Conservation (phyloP, 140 eudicot genomes). For the Erigeron philadelphicus region DNA sequence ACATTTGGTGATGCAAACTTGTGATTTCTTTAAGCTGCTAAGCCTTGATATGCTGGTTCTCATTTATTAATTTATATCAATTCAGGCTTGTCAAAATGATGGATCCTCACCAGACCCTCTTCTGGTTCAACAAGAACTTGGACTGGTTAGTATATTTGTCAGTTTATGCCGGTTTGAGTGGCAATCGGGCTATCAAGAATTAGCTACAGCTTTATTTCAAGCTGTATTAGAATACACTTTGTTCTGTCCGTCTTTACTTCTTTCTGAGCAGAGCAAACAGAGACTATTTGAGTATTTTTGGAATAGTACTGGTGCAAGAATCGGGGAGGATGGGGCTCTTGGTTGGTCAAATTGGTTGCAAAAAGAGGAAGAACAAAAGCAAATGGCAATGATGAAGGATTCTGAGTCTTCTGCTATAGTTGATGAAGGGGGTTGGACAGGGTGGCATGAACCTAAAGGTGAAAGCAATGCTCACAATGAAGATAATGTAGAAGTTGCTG, state of each 20-base stretch:
- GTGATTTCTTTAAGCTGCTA: background rate
- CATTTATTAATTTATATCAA: conserved; percentile 11
- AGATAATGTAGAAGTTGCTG: conserved; percentile 25
- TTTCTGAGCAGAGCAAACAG: conserved; percentile 66
- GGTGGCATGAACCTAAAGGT: conserved; percentile 67
- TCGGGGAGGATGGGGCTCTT: conserved; percentile 92
- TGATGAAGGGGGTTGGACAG: conserved; percentile 95
- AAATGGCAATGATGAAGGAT: conserved; percentile 46
- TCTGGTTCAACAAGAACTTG: conserved; percentile 55
- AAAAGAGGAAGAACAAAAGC: conserved; percentile 84
- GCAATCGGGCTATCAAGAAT: conserved; percentile 92
- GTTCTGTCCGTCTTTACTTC: conserved; percentile 79
- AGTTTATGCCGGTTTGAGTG: conserved; percentile 90
- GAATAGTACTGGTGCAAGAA: conserved; percentile 87
- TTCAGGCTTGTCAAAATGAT: conserved; percentile 53
- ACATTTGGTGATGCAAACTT: conserved; percentile 11
- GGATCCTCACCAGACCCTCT: conserved; percentile 39
- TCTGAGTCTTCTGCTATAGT: conserved; percentile 34
- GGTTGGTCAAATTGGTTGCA: conserved; percentile 95
- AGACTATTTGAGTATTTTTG: conserved; percentile 92
- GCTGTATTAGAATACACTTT: conserved; percentile 80
- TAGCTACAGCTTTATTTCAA: conserved; percentile 91
- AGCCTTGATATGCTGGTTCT: background rate
- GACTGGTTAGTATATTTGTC: conserved; percentile 65
- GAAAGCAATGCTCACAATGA: conserved; percentile 24